Evolutionary conservation across 2,329 filamentous ascomycete genomes (phyloP).

Genomic region (Colletotrichum acutatum): DNA sequence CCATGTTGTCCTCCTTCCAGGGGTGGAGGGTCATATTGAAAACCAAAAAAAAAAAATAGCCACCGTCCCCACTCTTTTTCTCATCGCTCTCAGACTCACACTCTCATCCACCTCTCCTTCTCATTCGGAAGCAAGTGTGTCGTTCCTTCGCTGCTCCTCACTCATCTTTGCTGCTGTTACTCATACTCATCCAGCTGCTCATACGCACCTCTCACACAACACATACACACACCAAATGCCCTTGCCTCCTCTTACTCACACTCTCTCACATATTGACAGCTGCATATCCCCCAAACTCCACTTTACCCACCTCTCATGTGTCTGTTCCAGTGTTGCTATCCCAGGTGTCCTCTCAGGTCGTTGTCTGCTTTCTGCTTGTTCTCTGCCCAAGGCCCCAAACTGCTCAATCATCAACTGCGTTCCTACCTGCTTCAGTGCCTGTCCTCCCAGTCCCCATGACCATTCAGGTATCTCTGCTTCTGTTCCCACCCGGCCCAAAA

Average conservation of each 20-base stretch:
- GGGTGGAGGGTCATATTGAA: constrained; percentile 13
- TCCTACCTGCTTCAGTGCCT: neutral
- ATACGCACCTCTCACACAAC: neutral
- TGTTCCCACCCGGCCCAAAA: constrained; percentile 5
- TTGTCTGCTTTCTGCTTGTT: neutral
- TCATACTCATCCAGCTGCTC: neutral
- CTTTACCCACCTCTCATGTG: neutral
- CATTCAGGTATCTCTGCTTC: constrained; percentile 27
- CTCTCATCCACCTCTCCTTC: neutral
- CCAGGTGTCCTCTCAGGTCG: neutral
- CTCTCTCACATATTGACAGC: neutral
- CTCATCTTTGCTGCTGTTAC: constrained; percentile 4
- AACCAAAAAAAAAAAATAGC: constrained; percentile 14
- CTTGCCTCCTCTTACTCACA: neutral
- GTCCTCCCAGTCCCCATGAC: neutral
- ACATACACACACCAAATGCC: neutral
- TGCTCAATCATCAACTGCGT: neutral
- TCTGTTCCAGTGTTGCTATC: neutral
- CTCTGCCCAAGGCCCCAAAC: neutral
- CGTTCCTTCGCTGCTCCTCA: constrained; percentile 6
- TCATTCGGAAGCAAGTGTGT: neutral
- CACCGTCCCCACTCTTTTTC: constrained; percentile 4
- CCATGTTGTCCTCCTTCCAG: constrained; percentile 7
- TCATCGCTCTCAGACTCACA: neutral
- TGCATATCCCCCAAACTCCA: neutral